phyloP scores from a whole-genome alignment of 1,284 basidiomycete species.

The Gymnopus androsaceus region DNA sequence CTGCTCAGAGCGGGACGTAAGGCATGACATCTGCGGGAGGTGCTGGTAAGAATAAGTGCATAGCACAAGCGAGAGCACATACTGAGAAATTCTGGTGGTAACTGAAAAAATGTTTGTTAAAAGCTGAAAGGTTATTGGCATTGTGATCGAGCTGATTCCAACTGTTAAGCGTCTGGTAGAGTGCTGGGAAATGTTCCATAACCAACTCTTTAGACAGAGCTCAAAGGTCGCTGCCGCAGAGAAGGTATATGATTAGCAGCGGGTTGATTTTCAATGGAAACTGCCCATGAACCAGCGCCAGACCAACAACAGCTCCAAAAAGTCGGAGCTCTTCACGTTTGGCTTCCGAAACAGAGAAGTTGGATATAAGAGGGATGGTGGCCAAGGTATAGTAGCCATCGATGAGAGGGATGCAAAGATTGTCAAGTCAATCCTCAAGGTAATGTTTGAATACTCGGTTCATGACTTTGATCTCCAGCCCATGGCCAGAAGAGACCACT shows the following conservation, averaged over 20 bases:
- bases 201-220: background rate
- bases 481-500: too few relatives aligned
- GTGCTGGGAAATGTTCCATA: background rate
- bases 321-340: background rate
- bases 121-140: background rate
- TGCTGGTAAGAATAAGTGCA: background rate
- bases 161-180: background rate
- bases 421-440: too few relatives aligned
- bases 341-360: background rate
- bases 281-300: background rate
- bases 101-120: background rate
- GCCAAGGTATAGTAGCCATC: background rate
- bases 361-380: background rate
- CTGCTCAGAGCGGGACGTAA: background rate
- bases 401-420: background rate
- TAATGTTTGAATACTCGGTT: too few relatives aligned
- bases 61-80: background rate
- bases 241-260: background rate
- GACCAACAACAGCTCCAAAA: background rate
- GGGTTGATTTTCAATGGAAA: background rate
- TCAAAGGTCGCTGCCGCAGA: background rate
- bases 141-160: background rate
- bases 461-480: too few relatives aligned
- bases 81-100: background rate
- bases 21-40: background rate